Percentiles rank a stretch among this genome's conserved stretches.
Conservation (phyloP, 2,329 filamentous ascomycete species). For the Bipolaris gigantea region DNA sequence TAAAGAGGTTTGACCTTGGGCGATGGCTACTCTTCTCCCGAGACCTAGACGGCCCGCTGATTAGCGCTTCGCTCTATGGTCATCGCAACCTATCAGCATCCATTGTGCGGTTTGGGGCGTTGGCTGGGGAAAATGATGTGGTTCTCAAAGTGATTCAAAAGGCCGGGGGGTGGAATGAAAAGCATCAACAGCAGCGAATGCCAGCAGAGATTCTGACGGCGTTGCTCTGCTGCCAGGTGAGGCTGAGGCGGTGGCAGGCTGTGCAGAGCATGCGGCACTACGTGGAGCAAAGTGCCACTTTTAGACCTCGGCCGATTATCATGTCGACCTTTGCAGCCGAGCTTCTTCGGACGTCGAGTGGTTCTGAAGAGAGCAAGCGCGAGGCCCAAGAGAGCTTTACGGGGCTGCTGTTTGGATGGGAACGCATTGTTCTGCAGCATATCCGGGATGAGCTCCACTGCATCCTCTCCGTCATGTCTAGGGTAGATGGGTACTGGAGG, state of each 20-base stretch:
- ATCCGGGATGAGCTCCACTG: slow-evolving; percentile 35
- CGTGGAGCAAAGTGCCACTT: slow-evolving; percentile 27
- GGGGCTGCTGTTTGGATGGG: slow-evolving; percentile 38
- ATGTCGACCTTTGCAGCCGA: slow-evolving; percentile 36
- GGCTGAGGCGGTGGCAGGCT: slow-evolving; percentile 46
- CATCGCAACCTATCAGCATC: slow-evolving; percentile 55
- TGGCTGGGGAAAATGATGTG: slow-evolving; percentile 50
- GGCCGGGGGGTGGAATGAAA: slow-evolving; percentile 20
- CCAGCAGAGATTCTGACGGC: slow-evolving; percentile 42
- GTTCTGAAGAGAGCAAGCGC: slow-evolving; percentile 9
- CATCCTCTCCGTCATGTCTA: slow-evolving; percentile 38
- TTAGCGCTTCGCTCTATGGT: slow-evolving; percentile 50
- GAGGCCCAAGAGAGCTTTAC: slow-evolving; percentile 31
- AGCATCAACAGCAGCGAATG: slow-evolving; percentile 31
- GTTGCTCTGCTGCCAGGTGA: slow-evolving; percentile 50
- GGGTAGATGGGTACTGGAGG: slow-evolving; percentile 31
- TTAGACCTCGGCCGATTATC: slow-evolving; percentile 31
- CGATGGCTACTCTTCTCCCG: slow-evolving; percentile 56
- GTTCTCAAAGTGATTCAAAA: slow-evolving; percentile 37
- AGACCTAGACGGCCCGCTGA: slow-evolving; percentile 59
- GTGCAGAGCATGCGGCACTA: slow-evolving; percentile 45
- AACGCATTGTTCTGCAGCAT: slow-evolving; percentile 26
- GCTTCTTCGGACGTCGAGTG: slow-evolving; percentile 30
- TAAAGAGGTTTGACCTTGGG: slow-evolving; percentile 53
- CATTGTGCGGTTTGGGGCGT: slow-evolving; percentile 58